phyloP scores from a whole-genome alignment of 2,329 filamentous ascomycete species.

The Purpureocillium takamizusanense region DNA sequence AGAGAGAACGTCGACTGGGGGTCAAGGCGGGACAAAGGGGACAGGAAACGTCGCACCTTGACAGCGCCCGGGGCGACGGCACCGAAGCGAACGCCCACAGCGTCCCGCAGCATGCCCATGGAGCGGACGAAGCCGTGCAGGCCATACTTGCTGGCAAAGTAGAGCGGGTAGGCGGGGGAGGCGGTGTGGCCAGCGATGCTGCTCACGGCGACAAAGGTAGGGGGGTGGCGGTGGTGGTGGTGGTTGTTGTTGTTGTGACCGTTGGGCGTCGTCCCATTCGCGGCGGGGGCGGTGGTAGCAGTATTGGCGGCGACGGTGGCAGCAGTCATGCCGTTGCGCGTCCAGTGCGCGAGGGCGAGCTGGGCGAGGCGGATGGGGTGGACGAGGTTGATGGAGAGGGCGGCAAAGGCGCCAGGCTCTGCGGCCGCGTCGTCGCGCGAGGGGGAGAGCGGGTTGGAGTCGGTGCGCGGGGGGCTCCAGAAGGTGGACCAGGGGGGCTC shows the following conservation, averaged over 20 bases:
- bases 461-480: constrained; percentile 22
- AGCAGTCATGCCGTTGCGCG: constrained; percentile 19
- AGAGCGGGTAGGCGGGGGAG: constrained; percentile 22
- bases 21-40: background rate
- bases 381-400: constrained; percentile 26
- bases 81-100: constrained; percentile 20
- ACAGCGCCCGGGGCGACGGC: constrained; percentile 23
- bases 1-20: too few species aligned
- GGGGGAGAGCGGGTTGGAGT: constrained; percentile 15
- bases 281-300: too few species aligned
- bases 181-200: constrained; percentile 22
- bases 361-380: constrained; percentile 26
- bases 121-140: constrained; percentile 24
- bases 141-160: constrained; percentile 26
- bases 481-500: constrained; percentile 26
- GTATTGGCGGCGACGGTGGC: constrained; percentile 6
- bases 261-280: too few species aligned
- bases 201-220: constrained; percentile 13
- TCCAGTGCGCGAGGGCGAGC: constrained; percentile 27
- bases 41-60: constrained; percentile 12
- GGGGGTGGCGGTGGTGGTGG: too few species aligned
- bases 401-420: constrained; percentile 21
- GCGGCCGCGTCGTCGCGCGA: constrained; percentile 17
- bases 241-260: too few species aligned
- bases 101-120: constrained; percentile 18